Conservation (phyloP, 495 filamentous ascomycete genomes). For the Podospora pseudopauciseta region DNA sequence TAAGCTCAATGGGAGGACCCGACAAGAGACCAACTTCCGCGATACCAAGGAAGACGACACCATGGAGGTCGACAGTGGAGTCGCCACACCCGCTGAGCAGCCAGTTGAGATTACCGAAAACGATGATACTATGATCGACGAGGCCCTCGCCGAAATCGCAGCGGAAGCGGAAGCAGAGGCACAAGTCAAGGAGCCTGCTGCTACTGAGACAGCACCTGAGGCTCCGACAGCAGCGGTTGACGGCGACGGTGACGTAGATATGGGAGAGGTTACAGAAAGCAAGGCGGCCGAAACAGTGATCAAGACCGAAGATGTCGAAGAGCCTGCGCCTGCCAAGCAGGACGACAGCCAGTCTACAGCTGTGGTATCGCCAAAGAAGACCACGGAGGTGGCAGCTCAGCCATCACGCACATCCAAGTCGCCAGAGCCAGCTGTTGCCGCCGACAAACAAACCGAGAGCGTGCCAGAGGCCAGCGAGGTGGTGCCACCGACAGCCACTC, state of each 20-base stretch:
- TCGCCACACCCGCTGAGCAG: conserved; percentile 45
- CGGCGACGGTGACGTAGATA: conserved; percentile 37
- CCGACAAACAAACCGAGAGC: conserved; percentile 14
- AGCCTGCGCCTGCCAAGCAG: conserved; percentile 9
- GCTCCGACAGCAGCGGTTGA: conserved; percentile 16
- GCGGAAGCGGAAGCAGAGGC: conserved; percentile 13
- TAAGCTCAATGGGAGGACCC: conserved; percentile 57
- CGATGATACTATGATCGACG: conserved; percentile 63
- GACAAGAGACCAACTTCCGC: conserved; percentile 64
- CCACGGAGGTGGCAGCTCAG: conserved; percentile 3
- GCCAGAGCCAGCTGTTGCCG: conserved; percentile 6
- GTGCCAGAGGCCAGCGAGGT: background rate
- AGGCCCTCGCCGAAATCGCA: conserved; percentile 36
- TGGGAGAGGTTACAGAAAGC: conserved; percentile 29
- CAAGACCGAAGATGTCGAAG: conserved; percentile 34
- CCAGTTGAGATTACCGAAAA: conserved; percentile 48
- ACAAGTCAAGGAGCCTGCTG: conserved; percentile 7
- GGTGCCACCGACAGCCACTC: background rate
- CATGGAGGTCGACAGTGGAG: conserved; percentile 59
- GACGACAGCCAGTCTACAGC: background rate
- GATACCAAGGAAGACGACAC: conserved; percentile 60
- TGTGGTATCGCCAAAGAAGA: background rate
- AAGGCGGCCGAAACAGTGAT: conserved; percentile 26
- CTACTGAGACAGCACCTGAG: conserved; percentile 8
- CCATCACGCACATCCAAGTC: conserved; percentile 13